Evolutionary conservation across 1,284 basidiomycete species (phyloP), one percentile per base, ranked within the genome.

Genomic region (Tausonia pullulans): DNA sequence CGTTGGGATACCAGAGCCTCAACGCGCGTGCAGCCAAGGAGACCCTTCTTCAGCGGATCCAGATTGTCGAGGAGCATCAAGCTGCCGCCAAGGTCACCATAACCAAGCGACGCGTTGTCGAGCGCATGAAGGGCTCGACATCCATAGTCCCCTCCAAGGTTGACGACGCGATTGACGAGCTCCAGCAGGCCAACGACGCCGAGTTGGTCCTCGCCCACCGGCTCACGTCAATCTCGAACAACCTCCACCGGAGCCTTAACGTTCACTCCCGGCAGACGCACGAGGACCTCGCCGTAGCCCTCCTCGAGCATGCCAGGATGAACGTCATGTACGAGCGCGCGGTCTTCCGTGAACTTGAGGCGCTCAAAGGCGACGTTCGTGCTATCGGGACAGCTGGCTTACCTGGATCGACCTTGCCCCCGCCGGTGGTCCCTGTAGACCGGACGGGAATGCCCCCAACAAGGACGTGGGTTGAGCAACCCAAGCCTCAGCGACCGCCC

Each of bases 1-100:
- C 90, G 0, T 78, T 97, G 61, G 90, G 90, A 1, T 97, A 97
- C 74, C 91, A 96, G 76, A 88, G 90, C 14, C 81, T 92, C 76
- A 96, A 96, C 71, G 90, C 94, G n/a, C 83, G 87, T 56, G 89
- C 92, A 10, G 93, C 91, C 2, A 95, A 93, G 70, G 92, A 96
- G 72, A 92, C 93, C 0, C 76, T 96, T 10, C 81, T 84, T 64
- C 89, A 92, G 78, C 84, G 93, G 7, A 89, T 90, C 0, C 82
- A 84, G 14, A 88, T 95, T 8, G 78, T 96, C 66, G 93, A 97
- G 71, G 93, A 96, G 74, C 90, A 93, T 66, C 91, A 95, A 69
- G 81, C 84, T 5, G 90, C 92, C 2, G 89, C 90, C 39, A 96
- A 96, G 74, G 83, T 84, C 3, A 88, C 90, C 3, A 96, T 97